phyloP scores from a whole-genome alignment of 768 basidiomycete genomes.

The Suillus cothurnatus region DNA sequence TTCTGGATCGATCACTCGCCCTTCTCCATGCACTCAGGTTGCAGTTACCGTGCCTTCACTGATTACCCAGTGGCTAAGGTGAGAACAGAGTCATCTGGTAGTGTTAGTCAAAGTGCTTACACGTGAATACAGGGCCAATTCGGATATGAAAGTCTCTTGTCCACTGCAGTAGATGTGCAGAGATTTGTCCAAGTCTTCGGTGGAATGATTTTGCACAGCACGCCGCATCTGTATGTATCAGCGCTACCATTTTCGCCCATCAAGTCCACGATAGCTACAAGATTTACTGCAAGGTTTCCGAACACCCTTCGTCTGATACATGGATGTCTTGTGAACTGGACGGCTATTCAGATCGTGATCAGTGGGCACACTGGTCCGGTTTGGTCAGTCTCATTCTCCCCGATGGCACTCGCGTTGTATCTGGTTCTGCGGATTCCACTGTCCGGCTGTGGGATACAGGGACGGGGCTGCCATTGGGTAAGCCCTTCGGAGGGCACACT shows the following conservation, averaged over 20 bases:
- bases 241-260: constrained; percentile 25
- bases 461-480: constrained; percentile 6
- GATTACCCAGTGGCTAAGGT: background rate
- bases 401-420: constrained; percentile 19
- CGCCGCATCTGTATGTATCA: constrained; percentile 28
- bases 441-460: constrained; percentile 23
- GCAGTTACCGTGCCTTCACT: background rate
- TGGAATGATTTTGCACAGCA: constrained; percentile 17
- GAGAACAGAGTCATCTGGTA: background rate
- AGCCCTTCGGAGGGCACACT: constrained; percentile 13
- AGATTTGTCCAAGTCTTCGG: constrained; percentile 19
- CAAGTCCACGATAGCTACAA: constrained; percentile 27
- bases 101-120: background rate
- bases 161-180: constrained; percentile 10
- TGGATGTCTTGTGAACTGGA: background rate
- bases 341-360: constrained; percentile 6
- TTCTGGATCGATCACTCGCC: constrained; percentile 11
- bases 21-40: constrained; percentile 1
- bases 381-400: constrained; percentile 8
- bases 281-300: background rate
- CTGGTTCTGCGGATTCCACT: constrained; percentile 21
- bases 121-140: background rate
- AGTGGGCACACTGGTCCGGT: constrained; percentile 7
- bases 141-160: background rate
- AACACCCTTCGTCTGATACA: background rate